Conservation (phyloP, 805 yeast species). For the baker's yeast (Saccharomyces cerevisiae) region DNA sequence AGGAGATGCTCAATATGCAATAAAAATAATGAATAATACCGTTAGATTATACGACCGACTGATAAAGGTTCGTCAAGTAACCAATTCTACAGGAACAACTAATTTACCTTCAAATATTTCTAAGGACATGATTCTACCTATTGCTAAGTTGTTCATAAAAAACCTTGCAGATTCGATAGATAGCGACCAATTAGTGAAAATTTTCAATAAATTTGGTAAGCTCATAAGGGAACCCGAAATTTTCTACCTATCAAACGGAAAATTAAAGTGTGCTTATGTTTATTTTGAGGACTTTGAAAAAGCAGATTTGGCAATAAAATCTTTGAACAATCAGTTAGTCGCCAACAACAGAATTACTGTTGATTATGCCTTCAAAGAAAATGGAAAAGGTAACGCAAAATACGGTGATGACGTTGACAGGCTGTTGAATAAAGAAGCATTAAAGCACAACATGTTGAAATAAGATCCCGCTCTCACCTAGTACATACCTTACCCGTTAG, state of each 20-base stretch:
- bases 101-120: conserved; percentile 5
- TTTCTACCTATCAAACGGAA: conserved; percentile 34
- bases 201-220: conserved; percentile 58
- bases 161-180: conserved; percentile 62
- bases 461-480: neutral
- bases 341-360: conserved; percentile 57
- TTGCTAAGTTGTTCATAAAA: conserved; percentile 64
- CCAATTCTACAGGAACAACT: conserved; percentile 6
- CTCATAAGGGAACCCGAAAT: conserved; percentile 44
- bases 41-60: conserved; percentile 50
- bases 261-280: conserved; percentile 56
- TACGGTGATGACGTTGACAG: conserved; percentile 83
- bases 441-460: conserved; percentile 31
- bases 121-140: conserved; percentile 34
- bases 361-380: conserved; percentile 63
- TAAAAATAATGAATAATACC: conserved; percentile 48
- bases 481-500: neutral
- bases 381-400: conserved; percentile 38
- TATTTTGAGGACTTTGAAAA: conserved; percentile 55
- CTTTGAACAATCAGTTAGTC: conserved; percentile 59
- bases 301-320: conserved; percentile 63
- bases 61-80: conserved; percentile 46
- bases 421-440: conserved; percentile 56
- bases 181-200: conserved; percentile 43
- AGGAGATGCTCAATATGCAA: conserved; percentile 64